Evolutionary conservation across 2,329 filamentous ascomycete genomes (phyloP).

Genomic region (Torrubiellomyces zombiae): DNA sequence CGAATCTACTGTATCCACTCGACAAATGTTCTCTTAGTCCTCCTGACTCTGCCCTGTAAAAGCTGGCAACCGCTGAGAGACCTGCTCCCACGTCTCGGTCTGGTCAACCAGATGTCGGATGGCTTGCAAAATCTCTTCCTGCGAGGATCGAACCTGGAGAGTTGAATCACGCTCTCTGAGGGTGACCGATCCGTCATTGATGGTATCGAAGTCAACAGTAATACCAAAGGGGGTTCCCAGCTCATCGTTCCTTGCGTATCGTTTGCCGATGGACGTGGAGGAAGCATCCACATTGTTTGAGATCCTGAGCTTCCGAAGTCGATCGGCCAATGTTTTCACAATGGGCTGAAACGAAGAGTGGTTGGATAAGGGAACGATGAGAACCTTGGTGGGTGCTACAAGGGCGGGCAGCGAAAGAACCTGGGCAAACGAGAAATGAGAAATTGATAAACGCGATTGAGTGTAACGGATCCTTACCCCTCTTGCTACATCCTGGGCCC

Average conservation of each 20-base stretch:
- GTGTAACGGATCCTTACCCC: constrained; percentile 74
- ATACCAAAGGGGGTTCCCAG: constrained; percentile 77
- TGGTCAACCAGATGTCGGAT: constrained; percentile 1
- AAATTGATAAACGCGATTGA: constrained; percentile 21
- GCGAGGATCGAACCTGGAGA: constrained; percentile 62
- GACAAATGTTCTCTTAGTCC: too few relatives aligned
- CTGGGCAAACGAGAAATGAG: constrained; percentile 9
- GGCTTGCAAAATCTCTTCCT: constrained; percentile 43
- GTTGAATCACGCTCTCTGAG: constrained; percentile 72
- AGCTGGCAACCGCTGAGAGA: constrained; percentile 3
- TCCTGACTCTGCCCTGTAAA: too few relatives aligned
- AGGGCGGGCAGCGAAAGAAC: constrained; percentile 28
- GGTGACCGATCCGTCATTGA: constrained; percentile 67
- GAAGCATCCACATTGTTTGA: constrained; percentile 70
- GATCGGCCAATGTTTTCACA: constrained; percentile 53
- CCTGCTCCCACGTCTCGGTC: constrained; percentile 36
- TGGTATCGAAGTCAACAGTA: constrained; percentile 79
- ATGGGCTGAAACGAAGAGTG: constrained; percentile 70
- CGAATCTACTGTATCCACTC: too few relatives aligned
- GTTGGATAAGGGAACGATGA: constrained; percentile 75
- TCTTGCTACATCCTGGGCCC: constrained; percentile 5
- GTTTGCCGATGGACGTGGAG: constrained; percentile 72
- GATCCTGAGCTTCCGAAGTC: constrained; percentile 54
- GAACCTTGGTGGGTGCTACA: constrained; percentile 83
- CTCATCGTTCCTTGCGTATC: constrained; percentile 60